Evolutionary conservation across 2,329 filamentous ascomycete species (phyloP).

Genomic region (Leptographium galeiforme): DNA sequence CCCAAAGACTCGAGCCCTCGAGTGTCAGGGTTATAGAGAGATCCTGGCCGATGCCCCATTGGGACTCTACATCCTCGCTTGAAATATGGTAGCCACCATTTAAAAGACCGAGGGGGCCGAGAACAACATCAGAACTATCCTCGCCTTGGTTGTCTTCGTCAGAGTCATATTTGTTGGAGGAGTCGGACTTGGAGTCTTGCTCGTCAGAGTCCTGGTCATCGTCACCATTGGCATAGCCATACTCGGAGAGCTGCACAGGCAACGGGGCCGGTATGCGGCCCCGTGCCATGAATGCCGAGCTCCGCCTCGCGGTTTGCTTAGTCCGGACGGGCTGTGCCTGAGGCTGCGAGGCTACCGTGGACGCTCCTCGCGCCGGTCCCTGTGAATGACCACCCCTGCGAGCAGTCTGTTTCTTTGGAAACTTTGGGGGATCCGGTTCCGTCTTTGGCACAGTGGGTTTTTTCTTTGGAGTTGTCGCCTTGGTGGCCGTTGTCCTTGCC

Average conservation of each 20-base stretch:
- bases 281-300: constrained; percentile 1
- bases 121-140: background rate
- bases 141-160: background rate
- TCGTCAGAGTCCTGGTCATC: background rate
- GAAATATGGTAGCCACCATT: background rate
- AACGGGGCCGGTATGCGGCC: background rate
- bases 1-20: constrained; percentile 2
- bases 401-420: background rate
- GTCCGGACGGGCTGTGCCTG: background rate
- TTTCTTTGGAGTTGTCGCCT: background rate
- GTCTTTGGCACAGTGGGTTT: background rate
- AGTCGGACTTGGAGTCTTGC: background rate
- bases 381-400: constrained; percentile 1
- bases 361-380: background rate
- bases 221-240: background rate
- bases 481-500: background rate
- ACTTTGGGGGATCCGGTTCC: too few species aligned
- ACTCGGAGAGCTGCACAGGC: background rate
- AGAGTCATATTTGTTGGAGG: background rate
- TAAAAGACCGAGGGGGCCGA: constrained; percentile 1
- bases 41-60: background rate
- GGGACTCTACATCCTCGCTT: background rate
- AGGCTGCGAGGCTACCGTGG: background rate
- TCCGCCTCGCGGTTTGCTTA: constrained; percentile 1
- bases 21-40: background rate